Base-by-base conservation (phyloP, 1,139 yeast genomes). In the Saccharomyces hybrid region DNA sequence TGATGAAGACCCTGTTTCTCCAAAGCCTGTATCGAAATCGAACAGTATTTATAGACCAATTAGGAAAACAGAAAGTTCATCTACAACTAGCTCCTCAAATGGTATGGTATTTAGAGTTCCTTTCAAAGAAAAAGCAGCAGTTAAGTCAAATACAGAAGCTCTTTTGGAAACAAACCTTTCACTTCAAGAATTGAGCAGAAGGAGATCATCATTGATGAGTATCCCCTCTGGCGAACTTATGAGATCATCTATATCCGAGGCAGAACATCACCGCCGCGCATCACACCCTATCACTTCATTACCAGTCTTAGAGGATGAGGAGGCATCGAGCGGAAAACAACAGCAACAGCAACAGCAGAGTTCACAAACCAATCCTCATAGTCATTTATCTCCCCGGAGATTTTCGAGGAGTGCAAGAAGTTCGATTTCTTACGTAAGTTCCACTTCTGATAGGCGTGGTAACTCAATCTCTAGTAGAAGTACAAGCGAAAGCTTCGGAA, bases 51-150 rank as follows among this genome's bases (percentile, higher is more conserved):
- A 47, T 7, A 42, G 52, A 44, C 46, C 49, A 4, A 44, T 42
- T 4, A 50, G 44, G 24, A 38, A 38, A 9, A 38, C 44, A 16
- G 44, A 38, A 38, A 38, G 48, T n/a, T 44, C 52, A 4, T 55
- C 63, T 3, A 59, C 63, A 4, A 64, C 70, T 1, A 66, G 69
- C 44, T 67, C 71, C 0, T 58, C 64, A 6, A 62, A 63, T 31
- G 71, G 72, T n/a, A 68, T 68, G 70, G 63, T 70, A 3, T 84
- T 84, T 64, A 74, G 89, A 63, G 73, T 81, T n/a, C 89, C 89
- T 0, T 84, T 83, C 62, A 86, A 82, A 61, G 84, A 82, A 27
- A 67, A 48, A 14, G 44, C 50, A 11, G 51, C 54, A 4, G 51
- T 51, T 7, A 55, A 51, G 9, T 29, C 48, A 28, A 48, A 49